Conservation (phyloP, 805 yeast genomes). For the Myxozyma neglecta region DNA sequence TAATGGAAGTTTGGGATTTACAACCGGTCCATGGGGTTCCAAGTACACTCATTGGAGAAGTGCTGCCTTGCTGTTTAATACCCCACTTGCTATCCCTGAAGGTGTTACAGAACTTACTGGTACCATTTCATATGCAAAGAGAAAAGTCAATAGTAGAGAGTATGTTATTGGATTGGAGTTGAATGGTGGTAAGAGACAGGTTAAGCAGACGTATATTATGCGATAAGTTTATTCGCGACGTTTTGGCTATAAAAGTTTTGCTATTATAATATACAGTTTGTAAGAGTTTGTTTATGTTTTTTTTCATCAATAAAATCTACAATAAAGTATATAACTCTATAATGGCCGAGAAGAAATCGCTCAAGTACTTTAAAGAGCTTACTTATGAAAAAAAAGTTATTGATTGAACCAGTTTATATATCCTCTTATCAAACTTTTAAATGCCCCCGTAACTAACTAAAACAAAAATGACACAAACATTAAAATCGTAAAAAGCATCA, state of each 20-base stretch:
- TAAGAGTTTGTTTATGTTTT: not conserved
- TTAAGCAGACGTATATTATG: constrained; percentile 21
- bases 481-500: too few relatives aligned
- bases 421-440: not conserved
- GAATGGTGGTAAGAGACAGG: constrained; percentile 22
- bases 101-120: constrained; percentile 65
- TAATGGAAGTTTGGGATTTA: constrained; percentile 45
- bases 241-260: not conserved
- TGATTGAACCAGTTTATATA: too few relatives aligned
- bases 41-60: constrained; percentile 91
- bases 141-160: constrained; percentile 71
- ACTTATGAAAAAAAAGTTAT: too few relatives aligned
- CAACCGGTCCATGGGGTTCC: constrained; percentile 83
- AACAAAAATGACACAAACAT: not conserved
- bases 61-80: constrained; percentile 76
- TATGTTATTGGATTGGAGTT: constrained; percentile 77
- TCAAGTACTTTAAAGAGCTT: too few relatives aligned
- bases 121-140: constrained; percentile 66
- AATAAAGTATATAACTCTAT: too few relatives aligned
- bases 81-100: constrained; percentile 67
- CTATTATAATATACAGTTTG: too few relatives aligned
- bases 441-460: not conserved
- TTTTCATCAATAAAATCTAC: too few relatives aligned
- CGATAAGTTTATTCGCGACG: not conserved
- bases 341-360: too few relatives aligned